Conservation (phyloP, 257 asterid species). For the Solanum pinnatisectum region DNA sequence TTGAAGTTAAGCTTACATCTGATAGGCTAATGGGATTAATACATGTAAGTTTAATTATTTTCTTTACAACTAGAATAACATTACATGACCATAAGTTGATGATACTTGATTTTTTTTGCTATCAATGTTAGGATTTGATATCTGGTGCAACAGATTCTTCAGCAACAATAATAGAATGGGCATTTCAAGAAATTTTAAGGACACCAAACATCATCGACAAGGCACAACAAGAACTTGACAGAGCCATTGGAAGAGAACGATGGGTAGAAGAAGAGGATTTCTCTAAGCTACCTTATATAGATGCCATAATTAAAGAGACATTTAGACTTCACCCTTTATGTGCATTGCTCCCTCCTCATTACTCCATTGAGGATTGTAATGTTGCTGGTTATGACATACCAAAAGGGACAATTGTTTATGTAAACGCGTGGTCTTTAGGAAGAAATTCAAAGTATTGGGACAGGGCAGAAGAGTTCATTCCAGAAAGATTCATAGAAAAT, state of each 20-base stretch:
- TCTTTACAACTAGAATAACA: fast-evolving
- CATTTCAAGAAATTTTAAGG: slow-evolving; percentile 18
- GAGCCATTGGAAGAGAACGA: neutral
- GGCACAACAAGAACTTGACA: neutral
- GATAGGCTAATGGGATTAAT: neutral
- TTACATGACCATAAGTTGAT: too few species aligned
- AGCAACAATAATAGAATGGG: slow-evolving; percentile 17
- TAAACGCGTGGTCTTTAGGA: neutral
- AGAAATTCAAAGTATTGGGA: neutral
- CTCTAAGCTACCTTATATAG: neutral
- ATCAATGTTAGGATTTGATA: neutral
- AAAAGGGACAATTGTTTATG: neutral
- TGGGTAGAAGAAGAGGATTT: neutral
- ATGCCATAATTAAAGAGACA: neutral
- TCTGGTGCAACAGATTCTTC: slow-evolving; percentile 22
- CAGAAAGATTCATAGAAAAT: too few species aligned
- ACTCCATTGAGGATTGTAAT: neutral
- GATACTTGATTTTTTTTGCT: neutral
- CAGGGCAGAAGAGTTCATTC: too few species aligned
- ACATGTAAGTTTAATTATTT: neutral
- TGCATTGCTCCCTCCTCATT: neutral
- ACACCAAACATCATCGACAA: neutral
- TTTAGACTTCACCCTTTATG: neutral
- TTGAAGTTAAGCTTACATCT: neutral
- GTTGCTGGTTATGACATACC: neutral